Conservation (phyloP, 441 rosid genomes). For the Mallotus japonicus region DNA sequence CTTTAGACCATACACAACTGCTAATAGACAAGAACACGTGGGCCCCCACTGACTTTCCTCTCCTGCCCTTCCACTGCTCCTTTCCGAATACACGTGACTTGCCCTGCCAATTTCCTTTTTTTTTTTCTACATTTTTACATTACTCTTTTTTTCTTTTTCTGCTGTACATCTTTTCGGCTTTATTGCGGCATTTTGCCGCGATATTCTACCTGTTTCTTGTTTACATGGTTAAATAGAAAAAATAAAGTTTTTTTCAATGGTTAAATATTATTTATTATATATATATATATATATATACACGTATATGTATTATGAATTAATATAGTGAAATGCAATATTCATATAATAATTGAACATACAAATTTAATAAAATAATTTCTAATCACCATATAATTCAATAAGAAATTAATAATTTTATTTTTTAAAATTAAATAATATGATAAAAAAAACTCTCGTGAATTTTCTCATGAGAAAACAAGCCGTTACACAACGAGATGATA, state of each 20-base stretch:
- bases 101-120: constrained; percentile 17
- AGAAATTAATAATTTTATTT: too few relatives aligned
- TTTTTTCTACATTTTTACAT: not conserved
- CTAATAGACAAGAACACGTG: constrained; percentile 36
- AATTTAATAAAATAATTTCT: too few relatives aligned
- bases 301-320: too few relatives aligned
- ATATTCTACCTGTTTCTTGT: not conserved
- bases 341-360: too few relatives aligned
- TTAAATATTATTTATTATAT: too few relatives aligned
- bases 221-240: too few relatives aligned
- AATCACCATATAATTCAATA: too few relatives aligned
- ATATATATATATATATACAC: too few relatives aligned
- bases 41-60: constrained; percentile 45
- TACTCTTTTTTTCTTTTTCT: not conserved
- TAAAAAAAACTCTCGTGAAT: too few relatives aligned
- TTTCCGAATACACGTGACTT: constrained; percentile 44
- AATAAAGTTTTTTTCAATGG: too few relatives aligned
- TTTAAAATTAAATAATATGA: too few relatives aligned
- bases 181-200: not conserved
- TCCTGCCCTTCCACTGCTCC: constrained; percentile 19
- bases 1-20: constrained; percentile 57
- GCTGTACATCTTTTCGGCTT: constrained; percentile 3
- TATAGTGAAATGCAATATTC: too few relatives aligned
- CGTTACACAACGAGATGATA: not conserved
- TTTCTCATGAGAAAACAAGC: not conserved